Base-by-base conservation (phyloP, 2,329 filamentous ascomycete species). In the Alternaria sp. region DNA sequence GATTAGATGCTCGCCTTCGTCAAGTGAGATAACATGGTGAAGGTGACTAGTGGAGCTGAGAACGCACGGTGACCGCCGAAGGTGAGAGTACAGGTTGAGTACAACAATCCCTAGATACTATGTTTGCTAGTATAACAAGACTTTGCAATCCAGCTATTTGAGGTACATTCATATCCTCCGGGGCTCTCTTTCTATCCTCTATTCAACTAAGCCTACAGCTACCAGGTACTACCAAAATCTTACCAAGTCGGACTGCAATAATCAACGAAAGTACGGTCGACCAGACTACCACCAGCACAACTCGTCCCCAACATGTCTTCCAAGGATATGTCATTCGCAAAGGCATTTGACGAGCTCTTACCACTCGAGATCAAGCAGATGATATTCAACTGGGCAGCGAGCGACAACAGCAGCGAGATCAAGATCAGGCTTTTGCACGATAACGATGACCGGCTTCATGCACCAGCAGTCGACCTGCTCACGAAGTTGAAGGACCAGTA, bases 341-440 rank as follows among this genome's bases (percentile, higher is more conserved):
- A 47, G 5, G 21, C 15, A 12, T 61, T 57, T 26, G 26, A 49
- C 12, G 6, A 32, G 6, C n/a, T n/a, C 9, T 17, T 57, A 5
- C 46, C 52, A 26, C 25, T 46, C 15, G 46, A 61, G 21, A 46
- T 52, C 15, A 57, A 44, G 19, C 45, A 61, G 13, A 36, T 36
- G 12, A 15, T 51, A 23, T 61, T 46, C 52, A 61, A 57, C 10
- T 44, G 11, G 19, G 32, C 32, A 50, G 44, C 45, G 6, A 46
- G 11, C 32, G n/a, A 25, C 17, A 10, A 28, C 12, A 28, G 9
- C 6, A 21, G 32, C 19, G 46, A 61, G 3, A 28, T 32, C 7
- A 10, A 50, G n/a, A 26, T 51, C 23, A 32, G 13, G 3, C 19
- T 44, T 4, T 19, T 12, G 7, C 17, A 21, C 32, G 19, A 51